Evolutionary conservation across 345 rosid species (phyloP).

Genomic region (Citrus cavaleriei): DNA sequence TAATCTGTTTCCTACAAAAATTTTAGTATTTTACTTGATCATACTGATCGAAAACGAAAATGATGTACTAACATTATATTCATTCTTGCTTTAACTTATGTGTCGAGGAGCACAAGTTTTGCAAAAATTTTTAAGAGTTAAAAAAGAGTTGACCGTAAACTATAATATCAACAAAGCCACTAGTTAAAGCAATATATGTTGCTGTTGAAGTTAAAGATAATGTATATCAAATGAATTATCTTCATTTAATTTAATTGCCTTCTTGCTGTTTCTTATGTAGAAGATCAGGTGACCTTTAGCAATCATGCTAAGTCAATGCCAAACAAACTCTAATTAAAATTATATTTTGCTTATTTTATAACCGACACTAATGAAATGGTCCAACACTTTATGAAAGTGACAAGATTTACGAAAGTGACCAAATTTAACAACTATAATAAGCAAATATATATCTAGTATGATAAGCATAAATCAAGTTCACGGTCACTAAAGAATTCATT

Average conservation of each 20-base stretch:
- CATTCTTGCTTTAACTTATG: not conserved
- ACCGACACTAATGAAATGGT: not conserved
- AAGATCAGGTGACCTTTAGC: constrained; percentile 12
- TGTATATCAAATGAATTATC: not conserved
- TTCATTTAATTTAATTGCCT: not conserved
- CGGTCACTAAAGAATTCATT: not conserved
- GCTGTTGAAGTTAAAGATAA: not conserved
- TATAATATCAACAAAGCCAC: not conserved
- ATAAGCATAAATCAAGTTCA: not conserved
- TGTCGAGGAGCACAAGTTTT: not conserved
- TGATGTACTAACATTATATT: not conserved
- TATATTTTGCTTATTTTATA: not conserved
- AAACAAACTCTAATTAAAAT: not conserved
- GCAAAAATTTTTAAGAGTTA: not conserved
- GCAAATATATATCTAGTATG: not conserved
- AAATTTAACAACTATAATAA: not conserved
- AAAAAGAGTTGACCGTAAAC: constrained; percentile 3
- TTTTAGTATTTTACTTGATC: not conserved
- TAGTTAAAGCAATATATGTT: not conserved
- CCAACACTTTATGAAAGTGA: not conserved
- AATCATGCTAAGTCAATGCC: constrained; percentile 25
- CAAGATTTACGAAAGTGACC: not conserved
- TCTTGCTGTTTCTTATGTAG: not conserved
- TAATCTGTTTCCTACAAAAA: not conserved
- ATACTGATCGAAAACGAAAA: not conserved